Evolutionary conservation across 1,284 basidiomycete genomes (phyloP).

Genomic region (Melanopsichium pennsylvanicum): DNA sequence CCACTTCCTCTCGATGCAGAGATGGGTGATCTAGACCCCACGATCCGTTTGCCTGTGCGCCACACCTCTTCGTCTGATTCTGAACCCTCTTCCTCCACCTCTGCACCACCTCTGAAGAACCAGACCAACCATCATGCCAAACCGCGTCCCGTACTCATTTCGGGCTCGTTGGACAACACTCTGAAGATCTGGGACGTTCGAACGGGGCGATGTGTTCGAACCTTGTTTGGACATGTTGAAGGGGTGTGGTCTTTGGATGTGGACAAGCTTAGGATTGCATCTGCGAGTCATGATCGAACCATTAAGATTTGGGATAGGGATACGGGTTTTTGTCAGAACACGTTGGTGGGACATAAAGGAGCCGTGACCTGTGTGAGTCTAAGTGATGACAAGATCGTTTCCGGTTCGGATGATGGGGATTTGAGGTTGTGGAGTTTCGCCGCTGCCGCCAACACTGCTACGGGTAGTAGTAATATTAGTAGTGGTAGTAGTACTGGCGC

Average conservation of each 20-base stretch:
- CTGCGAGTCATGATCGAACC: slow-evolving; percentile 89
- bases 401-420: slow-evolving; percentile 88
- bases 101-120: too few relatives aligned
- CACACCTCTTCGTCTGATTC: too few relatives aligned
- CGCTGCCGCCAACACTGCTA: slow-evolving; percentile 6
- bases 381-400: slow-evolving; percentile 93
- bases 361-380: slow-evolving; percentile 90
- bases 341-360: slow-evolving; percentile 90
- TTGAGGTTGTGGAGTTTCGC: slow-evolving; percentile 67
- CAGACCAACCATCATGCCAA: too few relatives aligned
- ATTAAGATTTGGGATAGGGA: slow-evolving; percentile 91
- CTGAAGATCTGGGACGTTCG: slow-evolving; percentile 97
- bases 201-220: slow-evolving; percentile 78
- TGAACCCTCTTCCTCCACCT: not conserved
- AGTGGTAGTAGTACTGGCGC: too few relatives aligned
- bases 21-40: slow-evolving; percentile 58
- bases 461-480: too few relatives aligned
- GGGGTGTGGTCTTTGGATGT: slow-evolving; percentile 95
- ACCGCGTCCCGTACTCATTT: slow-evolving; percentile 75
- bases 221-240: slow-evolving; percentile 90
- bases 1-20: slow-evolving; percentile 57
- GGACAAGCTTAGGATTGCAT: slow-evolving; percentile 89
- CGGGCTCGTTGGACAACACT: slow-evolving; percentile 92
- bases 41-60: too few relatives aligned
- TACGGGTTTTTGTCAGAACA: slow-evolving; percentile 84